phyloP scores from a whole-genome alignment of 495 filamentous ascomycete genomes.

The Penicillium daleae region DNA sequence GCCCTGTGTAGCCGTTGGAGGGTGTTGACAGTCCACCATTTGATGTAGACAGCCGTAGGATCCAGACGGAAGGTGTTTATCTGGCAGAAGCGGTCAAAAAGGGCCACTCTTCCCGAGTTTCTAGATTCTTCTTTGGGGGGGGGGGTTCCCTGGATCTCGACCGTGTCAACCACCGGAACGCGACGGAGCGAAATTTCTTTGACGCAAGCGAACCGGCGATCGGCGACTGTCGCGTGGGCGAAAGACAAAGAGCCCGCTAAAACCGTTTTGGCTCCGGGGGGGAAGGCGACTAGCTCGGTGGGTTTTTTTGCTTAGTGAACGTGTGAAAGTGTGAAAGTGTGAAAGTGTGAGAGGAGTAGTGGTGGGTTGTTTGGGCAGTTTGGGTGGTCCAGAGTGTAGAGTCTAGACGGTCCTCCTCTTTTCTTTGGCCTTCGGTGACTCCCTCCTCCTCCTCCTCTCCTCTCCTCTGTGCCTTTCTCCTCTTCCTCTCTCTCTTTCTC shows the following conservation, averaged over 20 bases:
- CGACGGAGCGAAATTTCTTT: slow-evolving; percentile 18
- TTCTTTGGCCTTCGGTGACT: slow-evolving; percentile 2
- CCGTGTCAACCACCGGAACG: slow-evolving; percentile 29
- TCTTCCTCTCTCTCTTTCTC: neutral
- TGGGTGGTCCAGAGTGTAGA: neutral
- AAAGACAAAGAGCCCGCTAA: neutral
- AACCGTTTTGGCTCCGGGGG: neutral
- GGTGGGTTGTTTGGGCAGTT: neutral
- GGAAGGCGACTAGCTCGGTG: neutral
- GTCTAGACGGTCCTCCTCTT: neutral
- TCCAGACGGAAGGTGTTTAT: no score
- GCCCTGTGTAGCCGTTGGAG: neutral
- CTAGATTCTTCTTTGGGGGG: slow-evolving; percentile 6
- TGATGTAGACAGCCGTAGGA: neutral
- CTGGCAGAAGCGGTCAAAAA: neutral
- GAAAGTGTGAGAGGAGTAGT: no score
- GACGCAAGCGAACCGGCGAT: slow-evolving; percentile 6
- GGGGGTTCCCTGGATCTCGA: slow-evolving; percentile 14
- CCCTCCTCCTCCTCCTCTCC: neutral
- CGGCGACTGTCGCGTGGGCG: slow-evolving; percentile 4
- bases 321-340: neutral
- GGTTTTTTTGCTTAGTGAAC: neutral
- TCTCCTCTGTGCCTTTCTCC: neutral
- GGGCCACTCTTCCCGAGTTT: neutral
- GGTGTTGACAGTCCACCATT: neutral